A percentile compares a stretch with the other conserved stretches of the same genome.
Evolutionary conservation across 202 grass and related monocot genomes (phyloP).

Genomic region (Panicum hallii): DNA sequence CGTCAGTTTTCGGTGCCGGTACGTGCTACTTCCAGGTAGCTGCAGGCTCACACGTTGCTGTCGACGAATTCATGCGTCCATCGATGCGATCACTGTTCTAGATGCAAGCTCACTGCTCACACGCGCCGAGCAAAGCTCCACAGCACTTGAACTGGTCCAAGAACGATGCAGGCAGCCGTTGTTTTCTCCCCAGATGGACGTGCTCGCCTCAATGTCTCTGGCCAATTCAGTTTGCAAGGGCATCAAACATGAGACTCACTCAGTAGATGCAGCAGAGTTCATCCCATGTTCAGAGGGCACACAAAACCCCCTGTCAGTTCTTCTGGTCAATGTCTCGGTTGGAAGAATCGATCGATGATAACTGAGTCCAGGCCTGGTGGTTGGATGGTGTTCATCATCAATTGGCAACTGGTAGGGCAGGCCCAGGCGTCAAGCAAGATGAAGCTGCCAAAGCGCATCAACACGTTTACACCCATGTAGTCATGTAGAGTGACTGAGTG

Average conservation of each 20-base stretch:
- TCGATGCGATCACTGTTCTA: neutral
- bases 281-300: neutral
- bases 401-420: neutral
- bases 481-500: neutral
- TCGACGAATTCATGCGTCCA: neutral
- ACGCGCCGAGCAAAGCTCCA: neutral
- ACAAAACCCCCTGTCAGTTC: no score
- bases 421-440: neutral
- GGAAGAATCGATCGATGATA: neutral
- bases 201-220: neutral
- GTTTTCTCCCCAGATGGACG: neutral
- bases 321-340: neutral
- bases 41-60: neutral
- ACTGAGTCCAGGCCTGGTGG: neutral
- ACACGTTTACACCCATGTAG: neutral
- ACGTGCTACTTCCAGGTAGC: neutral
- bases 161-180: neutral
- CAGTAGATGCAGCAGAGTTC: neutral
- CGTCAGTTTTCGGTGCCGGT: neutral
- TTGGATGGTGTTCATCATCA: slow-evolving; percentile 19
- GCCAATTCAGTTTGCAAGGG: neutral
- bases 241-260: no score
- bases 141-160: neutral
- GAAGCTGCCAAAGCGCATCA: neutral
- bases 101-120: neutral